Percentiles rank a stretch among this genome's conserved stretches.
phyloP scores from a whole-genome alignment of 306 rosid species.

The Malus domestica region ASM211411v1 NC_041791.1:16542501-16543000 shows the following conservation, averaged over 20 bases:
- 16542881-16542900: background rate
- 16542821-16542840: background rate
- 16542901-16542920: background rate
- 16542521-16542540: too few relatives aligned
- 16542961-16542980: conserved; percentile 1
- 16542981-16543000: background rate
- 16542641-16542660: too few relatives aligned
- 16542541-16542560: too few relatives aligned
- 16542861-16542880: too few relatives aligned
- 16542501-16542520: too few relatives aligned
- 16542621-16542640: too few relatives aligned
- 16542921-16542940: conserved; percentile 1
- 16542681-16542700: too few relatives aligned
- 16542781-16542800: background rate
- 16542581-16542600: too few relatives aligned
- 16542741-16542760: background rate
- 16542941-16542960: background rate
- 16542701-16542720: too few relatives aligned
- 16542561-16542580: too few relatives aligned
- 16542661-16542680: too few relatives aligned
- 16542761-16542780: background rate
- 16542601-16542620: too few relatives aligned
- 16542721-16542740: background rate
- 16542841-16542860: background rate
- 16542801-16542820: background rate